Evolutionary conservation across 495 filamentous ascomycete species (phyloP), one percentile per base, ranked within the genome.

Genomic region (Penicillium soppii): DNA sequence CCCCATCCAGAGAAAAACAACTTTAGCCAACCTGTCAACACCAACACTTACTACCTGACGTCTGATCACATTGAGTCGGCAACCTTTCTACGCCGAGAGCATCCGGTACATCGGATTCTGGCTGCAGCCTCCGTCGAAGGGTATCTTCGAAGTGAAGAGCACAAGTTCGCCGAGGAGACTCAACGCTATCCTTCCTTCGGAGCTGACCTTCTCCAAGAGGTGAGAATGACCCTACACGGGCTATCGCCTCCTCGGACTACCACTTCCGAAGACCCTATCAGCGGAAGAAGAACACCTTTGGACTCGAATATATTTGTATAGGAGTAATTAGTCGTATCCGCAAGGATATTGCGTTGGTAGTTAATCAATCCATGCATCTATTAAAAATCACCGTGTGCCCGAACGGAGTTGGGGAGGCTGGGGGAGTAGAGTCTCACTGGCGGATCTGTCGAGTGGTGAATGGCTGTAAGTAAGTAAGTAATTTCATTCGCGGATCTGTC

Each of bases 61-160:
- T 37, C 30, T 29, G n/a, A 59, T 25, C 55, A 67, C 22, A 62
- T 64, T 46, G 47, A 19, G 30, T 64, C 58, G 49, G 61, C 61
- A 41, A 43, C 33, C 8, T 20, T 27, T 27, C 52, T 67, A 19
- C 56, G 50, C 49, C 51, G 30, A 37, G 48, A 29, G 5, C 61
- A 63, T 48, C 48, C 53, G 19, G 62, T 67, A 20, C 64, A 56
- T 21, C 20, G 22, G 3, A 52, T 59, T 37, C 5, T 65, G 19
- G 59, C 59, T 56, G 38, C 29, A 26, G 61, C 58, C 39, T 50
- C 41, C 2, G 50, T 65, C 39, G 50, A 57, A 45, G 55, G 53
- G 4, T 63, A 22, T 33, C 53, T 63, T 16, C 26, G 39, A 50
- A 25, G 30, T 17, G 1, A 40, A 25, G 30, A 47, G 15, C 46